Evolutionary conservation across 176 grass and related monocot genomes (phyloP).

Genomic region (Ananas comosus): DNA sequence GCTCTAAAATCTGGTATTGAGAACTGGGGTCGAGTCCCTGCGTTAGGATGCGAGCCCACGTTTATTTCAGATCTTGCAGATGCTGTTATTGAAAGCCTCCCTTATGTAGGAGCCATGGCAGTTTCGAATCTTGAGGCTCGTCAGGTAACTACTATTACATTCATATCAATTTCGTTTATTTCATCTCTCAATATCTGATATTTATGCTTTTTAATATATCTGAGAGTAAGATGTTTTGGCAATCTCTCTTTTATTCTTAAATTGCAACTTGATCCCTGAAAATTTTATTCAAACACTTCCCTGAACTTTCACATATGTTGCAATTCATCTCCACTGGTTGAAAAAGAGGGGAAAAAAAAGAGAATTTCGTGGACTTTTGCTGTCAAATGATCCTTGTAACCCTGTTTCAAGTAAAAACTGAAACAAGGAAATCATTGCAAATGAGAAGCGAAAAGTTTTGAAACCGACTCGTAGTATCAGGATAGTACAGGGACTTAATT

Average conservation of each 20-base stretch:
- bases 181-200: not conserved
- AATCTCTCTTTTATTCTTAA: no score
- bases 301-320: no score
- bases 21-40: conserved; percentile 90
- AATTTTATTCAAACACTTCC: no score
- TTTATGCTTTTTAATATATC: not conserved
- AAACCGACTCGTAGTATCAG: no score
- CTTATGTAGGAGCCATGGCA: conserved; percentile 96
- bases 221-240: no score
- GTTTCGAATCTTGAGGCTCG: conserved; percentile 97
- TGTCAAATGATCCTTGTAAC: no score
- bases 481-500: no score
- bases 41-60: conserved; percentile 73
- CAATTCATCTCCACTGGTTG: no score
- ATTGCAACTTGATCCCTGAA: not conserved
- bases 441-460: no score
- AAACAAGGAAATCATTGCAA: no score
- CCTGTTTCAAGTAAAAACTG: no score
- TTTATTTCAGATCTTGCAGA: conserved; percentile 87
- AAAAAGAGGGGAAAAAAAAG: not conserved
- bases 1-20: conserved; percentile 85
- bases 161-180: not conserved
- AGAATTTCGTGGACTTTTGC: not conserved
- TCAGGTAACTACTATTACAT: conserved; percentile 58
- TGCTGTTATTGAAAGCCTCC: conserved; percentile 91